A percentile compares a stretch with the other conserved stretches of the same genome.
Evolutionary conservation across 1,139 yeast genomes (phyloP).

Genomic region (Blastobotrys proliferans): DNA sequence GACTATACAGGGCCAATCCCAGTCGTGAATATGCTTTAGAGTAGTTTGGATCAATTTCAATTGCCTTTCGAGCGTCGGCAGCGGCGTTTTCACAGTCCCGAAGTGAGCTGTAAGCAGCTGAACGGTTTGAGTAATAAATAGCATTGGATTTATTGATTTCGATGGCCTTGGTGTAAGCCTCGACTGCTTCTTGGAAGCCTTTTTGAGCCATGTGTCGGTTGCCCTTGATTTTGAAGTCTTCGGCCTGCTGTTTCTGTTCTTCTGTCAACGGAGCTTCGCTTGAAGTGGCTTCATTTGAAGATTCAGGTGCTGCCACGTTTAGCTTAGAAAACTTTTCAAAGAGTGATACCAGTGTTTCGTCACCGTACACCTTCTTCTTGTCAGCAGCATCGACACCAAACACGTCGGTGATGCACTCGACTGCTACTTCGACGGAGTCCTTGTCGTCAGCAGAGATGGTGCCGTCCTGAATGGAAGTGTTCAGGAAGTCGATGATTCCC

Average conservation of each 20-base stretch:
- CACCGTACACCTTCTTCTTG: slow-evolving; percentile 45
- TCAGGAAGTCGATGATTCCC: slow-evolving; percentile 70
- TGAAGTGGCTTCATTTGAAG: neutral
- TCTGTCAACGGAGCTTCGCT: slow-evolving; percentile 39
- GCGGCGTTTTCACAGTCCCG: slow-evolving; percentile 75
- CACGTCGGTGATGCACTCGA: slow-evolving; percentile 88
- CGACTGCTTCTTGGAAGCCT: slow-evolving; percentile 66
- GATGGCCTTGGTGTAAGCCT: slow-evolving; percentile 79
- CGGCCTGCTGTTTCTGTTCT: slow-evolving; percentile 64
- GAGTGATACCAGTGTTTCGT: slow-evolving; percentile 34
- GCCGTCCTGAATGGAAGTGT: slow-evolving; percentile 55
- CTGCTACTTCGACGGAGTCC: slow-evolving; percentile 93
- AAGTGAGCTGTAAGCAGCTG: slow-evolving; percentile 89
- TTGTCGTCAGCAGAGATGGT: slow-evolving; percentile 41
- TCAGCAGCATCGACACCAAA: slow-evolving; percentile 57
- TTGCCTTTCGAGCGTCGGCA: slow-evolving; percentile 77
- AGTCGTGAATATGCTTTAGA: slow-evolving; percentile 93
- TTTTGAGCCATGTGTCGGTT: slow-evolving; percentile 85
- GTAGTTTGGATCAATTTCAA: slow-evolving; percentile 69
- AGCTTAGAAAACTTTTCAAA: slow-evolving; percentile 26
- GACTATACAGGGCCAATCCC: slow-evolving; percentile 88
- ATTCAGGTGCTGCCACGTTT: slow-evolving; percentile 4
- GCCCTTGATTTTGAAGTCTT: slow-evolving; percentile 80
- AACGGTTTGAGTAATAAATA: slow-evolving; percentile 87
- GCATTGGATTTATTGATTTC: slow-evolving; percentile 66